Base-by-base conservation (phyloP, 306 rosid species). In the Argentina anserina region DNA sequence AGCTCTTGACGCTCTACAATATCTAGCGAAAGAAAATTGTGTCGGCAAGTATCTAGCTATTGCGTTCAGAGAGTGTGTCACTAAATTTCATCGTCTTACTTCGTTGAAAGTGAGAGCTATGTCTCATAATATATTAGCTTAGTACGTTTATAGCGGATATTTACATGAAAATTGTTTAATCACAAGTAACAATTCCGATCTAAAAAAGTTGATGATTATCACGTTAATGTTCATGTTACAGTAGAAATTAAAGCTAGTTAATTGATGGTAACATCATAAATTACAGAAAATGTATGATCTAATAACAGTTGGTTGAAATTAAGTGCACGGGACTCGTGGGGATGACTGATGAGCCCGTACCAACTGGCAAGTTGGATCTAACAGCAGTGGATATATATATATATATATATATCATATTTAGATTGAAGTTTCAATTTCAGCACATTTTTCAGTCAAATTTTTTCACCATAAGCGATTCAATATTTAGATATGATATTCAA, bases 261-360 rank as follows among this genome's bases (percentile, higher is more conserved):
- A n/a, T n/a, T n/a, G n/a, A n/a, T n/a, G n/a, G n/a, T n/a, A 33
- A 3, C 36, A 33, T 55, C 61, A 59, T 6, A 4, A 15, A 15
- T 6, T 28, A 13, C 5, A 14, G 10, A 2, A 14, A 28, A 59
- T 29, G 0, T 14, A n/a, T 28, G 21, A 11, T 28, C 6, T 28
- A 59, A 59, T 4, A 5, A 58, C 20, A 60, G 12, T 17, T n/a
- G 41, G 15, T 60, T 60, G 41, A 11, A 33, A 60, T 15, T 17
- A 33, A 15, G 41, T 17, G 66, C 6, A 10, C 9, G 63, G 29
- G 3, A 40, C 7, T 15, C 6, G 62, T 23, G 41, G 1, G 5
- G 26, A 21, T 37, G 12, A n/a, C n/a, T n/a, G n/a, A 33, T 33
- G 36, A 55, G 76, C 79, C 74, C 81, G 83, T 84, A 81, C 88